These are phyloP conservation scores for Boletus reticuloceps DNA, from an alignment of 768 basidiomycete species.

Conservation along the genomic window DNA sequence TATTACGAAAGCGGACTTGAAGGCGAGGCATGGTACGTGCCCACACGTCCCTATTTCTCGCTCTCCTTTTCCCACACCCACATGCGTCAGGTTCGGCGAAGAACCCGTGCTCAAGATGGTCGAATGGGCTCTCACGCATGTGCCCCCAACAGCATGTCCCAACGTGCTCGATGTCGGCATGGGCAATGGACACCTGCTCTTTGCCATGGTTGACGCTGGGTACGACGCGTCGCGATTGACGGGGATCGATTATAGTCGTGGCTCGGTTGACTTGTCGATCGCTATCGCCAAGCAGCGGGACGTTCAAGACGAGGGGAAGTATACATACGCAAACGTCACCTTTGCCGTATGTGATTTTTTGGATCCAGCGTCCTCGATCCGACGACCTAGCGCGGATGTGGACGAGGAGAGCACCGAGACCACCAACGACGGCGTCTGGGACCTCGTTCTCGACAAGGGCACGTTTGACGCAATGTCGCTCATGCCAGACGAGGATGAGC, in stretches of 20 bases:
- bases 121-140: slow-evolving; percentile 59
- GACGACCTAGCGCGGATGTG: slow-evolving; percentile 7
- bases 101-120: slow-evolving; percentile 80
- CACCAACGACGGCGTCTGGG: slow-evolving; percentile 45
- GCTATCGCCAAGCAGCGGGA: slow-evolving; percentile 50
- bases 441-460: slow-evolving; percentile 82
- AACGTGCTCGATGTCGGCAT: slow-evolving; percentile 73
- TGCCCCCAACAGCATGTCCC: slow-evolving; percentile 47
- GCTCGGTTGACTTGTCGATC: slow-evolving; percentile 62
- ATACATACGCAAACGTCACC: slow-evolving; percentile 29
- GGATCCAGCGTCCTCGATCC: slow-evolving; percentile 43
- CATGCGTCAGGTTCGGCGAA: slow-evolving; percentile 66
- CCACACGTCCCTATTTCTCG: neutral
- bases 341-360: slow-evolving; percentile 70
- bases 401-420: neutral
- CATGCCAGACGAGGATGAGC: slow-evolving; percentile 53
- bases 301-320: neutral
- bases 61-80: neutral
- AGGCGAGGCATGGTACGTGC: slow-evolving; percentile 75
- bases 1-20: slow-evolving; percentile 80
- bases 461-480: slow-evolving; percentile 85
- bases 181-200: slow-evolving; percentile 76
- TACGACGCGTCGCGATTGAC: slow-evolving; percentile 51
- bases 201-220: slow-evolving; percentile 66
- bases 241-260: slow-evolving; percentile 78